A percentile compares a stretch with the other conserved stretches of the same genome.
phyloP scores from a whole-genome alignment of 1,284 basidiomycete genomes.

The Taiwanofungus camphoratus region DNA sequence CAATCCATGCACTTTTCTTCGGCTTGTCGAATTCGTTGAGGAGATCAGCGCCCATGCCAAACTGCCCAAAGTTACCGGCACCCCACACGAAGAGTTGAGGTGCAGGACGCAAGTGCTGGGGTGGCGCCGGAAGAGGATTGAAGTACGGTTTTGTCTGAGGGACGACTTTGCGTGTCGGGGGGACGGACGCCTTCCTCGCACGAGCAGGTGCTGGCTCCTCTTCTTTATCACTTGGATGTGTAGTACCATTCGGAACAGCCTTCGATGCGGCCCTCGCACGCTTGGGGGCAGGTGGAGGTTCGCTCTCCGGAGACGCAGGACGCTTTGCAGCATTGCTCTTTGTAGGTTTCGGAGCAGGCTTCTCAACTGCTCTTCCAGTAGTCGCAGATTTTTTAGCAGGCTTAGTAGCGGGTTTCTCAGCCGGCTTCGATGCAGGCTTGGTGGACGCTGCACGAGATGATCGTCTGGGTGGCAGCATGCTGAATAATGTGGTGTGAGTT shows the following conservation, averaged over 20 bases:
- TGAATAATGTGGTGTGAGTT: too few relatives aligned
- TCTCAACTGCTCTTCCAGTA: slow-evolving; percentile 25
- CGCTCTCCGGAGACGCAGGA: slow-evolving; percentile 15
- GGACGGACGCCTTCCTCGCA: slow-evolving; percentile 14
- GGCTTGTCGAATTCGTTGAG: slow-evolving; percentile 69
- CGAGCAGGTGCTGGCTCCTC: slow-evolving; percentile 4
- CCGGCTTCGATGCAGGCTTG: too few relatives aligned
- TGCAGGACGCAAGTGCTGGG: slow-evolving; percentile 28
- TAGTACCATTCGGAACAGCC: slow-evolving; percentile 11
- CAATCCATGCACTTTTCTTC: slow-evolving; percentile 57
- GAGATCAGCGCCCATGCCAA: slow-evolving; percentile 71
- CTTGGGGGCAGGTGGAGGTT: slow-evolving; percentile 19
- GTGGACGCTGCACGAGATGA: too few relatives aligned
- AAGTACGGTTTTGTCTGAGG: slow-evolving; percentile 46
- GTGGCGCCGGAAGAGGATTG: slow-evolving; percentile 53
- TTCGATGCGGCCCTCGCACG: slow-evolving; percentile 15
- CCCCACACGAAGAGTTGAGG: slow-evolving; percentile 73
- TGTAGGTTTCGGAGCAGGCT: slow-evolving; percentile 15
- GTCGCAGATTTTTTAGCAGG: slow-evolving; percentile 17
- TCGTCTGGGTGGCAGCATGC: too few relatives aligned
- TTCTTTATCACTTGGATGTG: slow-evolving; percentile 1
- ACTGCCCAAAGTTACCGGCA: slow-evolving; percentile 84
- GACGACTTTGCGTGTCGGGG: slow-evolving; percentile 21
- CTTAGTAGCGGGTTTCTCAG: slow-evolving; percentile 5
- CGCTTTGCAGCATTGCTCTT: slow-evolving; percentile 13